Conservation (phyloP, 805 yeast species). For the Saccharomycopsis malanga region DNA sequence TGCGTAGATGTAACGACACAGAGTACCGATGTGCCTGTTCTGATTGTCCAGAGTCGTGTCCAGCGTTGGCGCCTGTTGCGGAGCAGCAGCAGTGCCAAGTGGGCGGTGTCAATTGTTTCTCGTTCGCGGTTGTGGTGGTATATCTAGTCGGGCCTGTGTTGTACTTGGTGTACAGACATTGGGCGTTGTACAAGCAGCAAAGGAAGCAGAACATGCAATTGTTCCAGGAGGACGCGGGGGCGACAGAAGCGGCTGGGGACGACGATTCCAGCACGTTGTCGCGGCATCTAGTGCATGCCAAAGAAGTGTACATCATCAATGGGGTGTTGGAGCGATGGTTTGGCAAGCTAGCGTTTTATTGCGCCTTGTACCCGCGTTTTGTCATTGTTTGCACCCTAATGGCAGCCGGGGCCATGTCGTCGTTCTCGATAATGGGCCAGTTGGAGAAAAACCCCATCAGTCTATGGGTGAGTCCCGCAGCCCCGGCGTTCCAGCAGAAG, state of each 20-base stretch:
- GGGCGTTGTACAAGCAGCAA: slow-evolving; percentile 25
- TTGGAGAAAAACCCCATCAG: slow-evolving; percentile 76
- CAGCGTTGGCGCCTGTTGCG: slow-evolving; percentile 45
- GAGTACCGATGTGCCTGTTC: slow-evolving; percentile 80
- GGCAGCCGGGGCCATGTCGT: slow-evolving; percentile 40
- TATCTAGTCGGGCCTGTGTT: slow-evolving; percentile 34
- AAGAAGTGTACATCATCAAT: slow-evolving; percentile 42
- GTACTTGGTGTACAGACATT: slow-evolving; percentile 20
- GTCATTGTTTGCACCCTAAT: slow-evolving; percentile 40
- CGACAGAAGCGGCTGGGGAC: slow-evolving; percentile 21
- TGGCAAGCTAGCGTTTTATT: slow-evolving; percentile 45
- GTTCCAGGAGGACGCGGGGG: slow-evolving; percentile 34
- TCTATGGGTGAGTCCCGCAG: slow-evolving; percentile 81
- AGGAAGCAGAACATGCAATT: slow-evolving; percentile 29
- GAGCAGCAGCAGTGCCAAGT: slow-evolving; percentile 39
- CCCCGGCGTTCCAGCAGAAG: slow-evolving; percentile 63
- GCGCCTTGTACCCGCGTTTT: slow-evolving; percentile 54
- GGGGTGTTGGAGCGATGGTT: slow-evolving; percentile 42
- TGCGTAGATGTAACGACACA: slow-evolving; percentile 50
- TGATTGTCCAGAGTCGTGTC: slow-evolving; percentile 81
- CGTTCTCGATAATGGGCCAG: slow-evolving; percentile 46
- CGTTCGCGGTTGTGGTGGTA: slow-evolving; percentile 49
- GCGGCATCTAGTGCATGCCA: slow-evolving; percentile 20
- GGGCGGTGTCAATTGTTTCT: slow-evolving; percentile 64
- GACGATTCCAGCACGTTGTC: slow-evolving; percentile 25